phyloP scores from a whole-genome alignment of 2,329 filamentous ascomycete species.

The Fusarium sp. region DNA sequence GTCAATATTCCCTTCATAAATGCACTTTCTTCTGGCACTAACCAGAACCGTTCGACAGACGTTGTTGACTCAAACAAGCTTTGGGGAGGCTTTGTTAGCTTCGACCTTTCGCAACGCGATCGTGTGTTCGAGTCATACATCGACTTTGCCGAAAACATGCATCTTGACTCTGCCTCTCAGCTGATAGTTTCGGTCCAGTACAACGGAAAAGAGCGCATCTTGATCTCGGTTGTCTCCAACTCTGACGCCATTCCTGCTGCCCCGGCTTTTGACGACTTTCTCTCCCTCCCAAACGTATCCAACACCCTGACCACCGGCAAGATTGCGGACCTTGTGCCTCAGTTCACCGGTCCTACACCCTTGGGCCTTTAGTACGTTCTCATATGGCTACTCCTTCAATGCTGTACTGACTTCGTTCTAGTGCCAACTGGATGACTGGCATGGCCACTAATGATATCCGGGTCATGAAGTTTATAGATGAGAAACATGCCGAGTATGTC shows the following conservation, averaged over 20 bases:
- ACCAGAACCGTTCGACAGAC: conserved; percentile 2
- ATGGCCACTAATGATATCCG: conserved; percentile 44
- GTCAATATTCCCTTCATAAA: background rate
- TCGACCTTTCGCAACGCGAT: conserved; percentile 38
- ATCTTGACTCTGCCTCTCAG: conserved; percentile 44
- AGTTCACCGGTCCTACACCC: conserved; percentile 49
- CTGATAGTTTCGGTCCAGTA: conserved; percentile 45
- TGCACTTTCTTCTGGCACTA: background rate
- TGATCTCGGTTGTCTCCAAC: conserved; percentile 45
- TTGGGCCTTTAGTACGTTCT: conserved; percentile 43
- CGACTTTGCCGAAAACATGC: conserved; percentile 45
- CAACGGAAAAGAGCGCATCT: conserved; percentile 22
- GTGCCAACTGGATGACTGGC: conserved; percentile 50
- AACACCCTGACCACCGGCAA: conserved; percentile 40
- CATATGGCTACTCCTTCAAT: accelerated
- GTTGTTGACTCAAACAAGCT: conserved; percentile 39
- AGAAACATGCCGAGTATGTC: conserved; percentile 45
- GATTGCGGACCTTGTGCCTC: conserved; percentile 45
- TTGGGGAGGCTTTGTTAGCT: conserved; percentile 46
- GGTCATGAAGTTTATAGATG: conserved; percentile 48
- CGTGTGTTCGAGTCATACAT: conserved; percentile 45
- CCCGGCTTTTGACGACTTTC: conserved; percentile 42
- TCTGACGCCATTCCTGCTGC: conserved; percentile 37
- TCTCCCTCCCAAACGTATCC: conserved; percentile 34
- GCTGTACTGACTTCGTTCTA: background rate